Evolutionary conservation across 2,329 filamentous ascomycete species (phyloP).

Genomic region (Bisporella sp.): DNA sequence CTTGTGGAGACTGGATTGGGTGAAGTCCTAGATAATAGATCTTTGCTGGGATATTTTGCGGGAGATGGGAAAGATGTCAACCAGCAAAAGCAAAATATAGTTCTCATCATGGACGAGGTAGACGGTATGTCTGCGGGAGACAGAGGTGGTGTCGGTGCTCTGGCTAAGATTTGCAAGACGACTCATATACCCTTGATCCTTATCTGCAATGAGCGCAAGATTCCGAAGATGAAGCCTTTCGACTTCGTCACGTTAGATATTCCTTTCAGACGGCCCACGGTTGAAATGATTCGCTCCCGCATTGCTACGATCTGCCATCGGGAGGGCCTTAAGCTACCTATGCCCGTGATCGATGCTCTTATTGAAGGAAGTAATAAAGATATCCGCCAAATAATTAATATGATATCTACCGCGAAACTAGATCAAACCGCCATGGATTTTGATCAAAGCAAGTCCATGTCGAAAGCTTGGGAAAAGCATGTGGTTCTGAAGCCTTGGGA

Average conservation of each 20-base stretch:
- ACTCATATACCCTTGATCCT: constrained; percentile 91
- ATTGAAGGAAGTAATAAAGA: constrained; percentile 95
- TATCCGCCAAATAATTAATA: constrained; percentile 97
- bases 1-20: constrained; percentile 82
- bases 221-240: constrained; percentile 98
- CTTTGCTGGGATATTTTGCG: constrained; percentile 84
- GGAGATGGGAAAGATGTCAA: constrained; percentile 77
- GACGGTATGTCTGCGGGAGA: constrained; percentile 98
- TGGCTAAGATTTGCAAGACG: constrained; percentile 93
- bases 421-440: constrained; percentile 76
- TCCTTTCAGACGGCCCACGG: constrained; percentile 80
- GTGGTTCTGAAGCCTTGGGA: constrained; percentile 97
- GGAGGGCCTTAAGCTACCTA: constrained; percentile 80
- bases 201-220: constrained; percentile 90
- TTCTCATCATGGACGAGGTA: constrained; percentile 97
- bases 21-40: constrained; percentile 90
- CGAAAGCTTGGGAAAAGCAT: constrained; percentile 97
- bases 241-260: constrained; percentile 80
- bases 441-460: constrained; percentile 86
- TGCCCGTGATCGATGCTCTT: constrained; percentile 79
- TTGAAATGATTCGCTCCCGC: constrained; percentile 83
- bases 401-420: constrained; percentile 90
- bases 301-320: constrained; percentile 94
- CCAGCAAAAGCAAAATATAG: constrained; percentile 79
- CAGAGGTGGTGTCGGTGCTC: constrained; percentile 86